Evolutionary conservation across 192 early-diverging fungal genomes (phyloP).

Genomic region (Backusella macrospora): DNA sequence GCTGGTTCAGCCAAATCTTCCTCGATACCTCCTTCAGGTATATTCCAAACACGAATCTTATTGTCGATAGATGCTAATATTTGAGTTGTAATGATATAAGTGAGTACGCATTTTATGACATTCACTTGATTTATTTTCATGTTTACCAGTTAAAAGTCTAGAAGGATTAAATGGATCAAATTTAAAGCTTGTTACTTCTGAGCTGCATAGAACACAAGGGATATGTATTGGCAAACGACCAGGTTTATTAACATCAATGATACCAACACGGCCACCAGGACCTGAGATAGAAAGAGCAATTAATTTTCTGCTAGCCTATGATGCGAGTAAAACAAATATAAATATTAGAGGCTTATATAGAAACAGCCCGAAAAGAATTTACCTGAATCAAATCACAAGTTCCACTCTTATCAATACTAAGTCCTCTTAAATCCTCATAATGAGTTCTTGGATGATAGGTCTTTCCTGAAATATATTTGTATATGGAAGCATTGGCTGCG

Average conservation of each 20-base stretch:
- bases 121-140: neutral
- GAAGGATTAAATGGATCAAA: slow-evolving; percentile 73
- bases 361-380: slow-evolving; percentile 13
- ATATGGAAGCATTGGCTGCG: slow-evolving; percentile 48
- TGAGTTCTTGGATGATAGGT: slow-evolving; percentile 62
- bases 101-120: no score
- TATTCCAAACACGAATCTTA: slow-evolving; percentile 54
- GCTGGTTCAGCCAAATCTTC: slow-evolving; percentile 53
- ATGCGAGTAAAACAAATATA: slow-evolving; percentile 14
- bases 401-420: slow-evolving; percentile 55
- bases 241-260: slow-evolving; percentile 64
- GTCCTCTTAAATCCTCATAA: slow-evolving; percentile 63
- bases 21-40: slow-evolving; percentile 60
- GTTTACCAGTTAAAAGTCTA: slow-evolving; percentile 50
- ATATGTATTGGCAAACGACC: slow-evolving; percentile 69
- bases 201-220: slow-evolving; percentile 59
- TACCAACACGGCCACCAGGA: slow-evolving; percentile 77
- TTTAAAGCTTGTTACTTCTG: slow-evolving; percentile 67
- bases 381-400: slow-evolving; percentile 65
- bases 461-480: slow-evolving; percentile 63
- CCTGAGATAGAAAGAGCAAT: slow-evolving; percentile 76
- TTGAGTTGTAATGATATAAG: neutral
- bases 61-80: slow-evolving; percentile 61
- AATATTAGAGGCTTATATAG: slow-evolving; percentile 21
- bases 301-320: slow-evolving; percentile 56